phyloP scores from a whole-genome alignment of 495 filamentous ascomycete genomes.

The Amphirosellinia nigrospora region DNA sequence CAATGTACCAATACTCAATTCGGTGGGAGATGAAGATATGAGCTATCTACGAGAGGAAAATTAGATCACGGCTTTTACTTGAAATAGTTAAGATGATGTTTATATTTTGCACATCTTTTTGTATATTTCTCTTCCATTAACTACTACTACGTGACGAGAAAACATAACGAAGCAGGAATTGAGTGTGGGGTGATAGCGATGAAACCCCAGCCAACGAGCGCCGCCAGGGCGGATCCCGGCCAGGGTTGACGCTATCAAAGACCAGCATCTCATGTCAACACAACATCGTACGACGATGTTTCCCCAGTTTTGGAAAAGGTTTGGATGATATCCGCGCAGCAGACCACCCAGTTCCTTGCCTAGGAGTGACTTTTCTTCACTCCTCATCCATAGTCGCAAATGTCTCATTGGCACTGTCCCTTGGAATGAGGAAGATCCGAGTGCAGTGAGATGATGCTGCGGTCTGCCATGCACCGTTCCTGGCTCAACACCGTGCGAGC shows the following conservation, averaged over 20 bases:
- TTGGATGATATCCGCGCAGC: conserved; percentile 18
- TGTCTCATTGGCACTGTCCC: conserved; percentile 24
- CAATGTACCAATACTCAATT: neutral
- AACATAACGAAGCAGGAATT: conserved; percentile 18
- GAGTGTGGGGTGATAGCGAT: neutral
- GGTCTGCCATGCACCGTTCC: conserved; percentile 34
- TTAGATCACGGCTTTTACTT: neutral
- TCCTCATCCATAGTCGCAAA: conserved; percentile 16
- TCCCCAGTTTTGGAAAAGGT: neutral
- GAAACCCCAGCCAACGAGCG: neutral
- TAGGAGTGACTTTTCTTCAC: conserved; percentile 33
- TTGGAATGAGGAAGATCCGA: conserved; percentile 28
- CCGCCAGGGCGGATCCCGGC: conserved; percentile 12
- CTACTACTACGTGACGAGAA: conserved; percentile 19
- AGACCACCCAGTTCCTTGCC: conserved; percentile 10
- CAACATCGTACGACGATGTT: conserved; percentile 31
- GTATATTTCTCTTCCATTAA: conserved; percentile 19
- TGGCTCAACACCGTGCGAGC: conserved; percentile 26
- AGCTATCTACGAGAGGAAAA: neutral
- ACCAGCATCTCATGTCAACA: conserved; percentile 41
- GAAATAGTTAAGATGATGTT: neutral
- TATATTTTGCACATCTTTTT: neutral
- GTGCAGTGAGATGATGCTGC: conserved; percentile 41
- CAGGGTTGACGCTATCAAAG: conserved; percentile 8
- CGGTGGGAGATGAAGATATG: neutral